Evolutionary conservation across 371 early-diverging fungal species (phyloP), one percentile per base, ranked within the genome.

Genomic region (Phascolomyces articulosus): DNA sequence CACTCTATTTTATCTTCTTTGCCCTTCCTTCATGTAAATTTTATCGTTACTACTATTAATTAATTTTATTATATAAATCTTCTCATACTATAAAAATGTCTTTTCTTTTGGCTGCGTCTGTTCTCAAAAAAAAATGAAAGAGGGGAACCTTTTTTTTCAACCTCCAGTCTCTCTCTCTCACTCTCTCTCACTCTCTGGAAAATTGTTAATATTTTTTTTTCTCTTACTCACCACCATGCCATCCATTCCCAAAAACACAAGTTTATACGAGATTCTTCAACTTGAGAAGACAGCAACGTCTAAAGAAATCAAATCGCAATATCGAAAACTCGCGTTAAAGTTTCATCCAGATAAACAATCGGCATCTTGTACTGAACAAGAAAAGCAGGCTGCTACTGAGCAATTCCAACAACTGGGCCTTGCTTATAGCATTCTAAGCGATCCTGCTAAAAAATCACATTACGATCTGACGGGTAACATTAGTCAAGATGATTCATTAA

Each of bases 351-450:
- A 96, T 69, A 96, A 95, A 65, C 89, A 91, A 60, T 68, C 83
- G 48, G 56, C 74, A 2, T 69, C 66, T 73, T 88, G 74, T 63
- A 87, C 72, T 28, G 89, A 90, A 24, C 66, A 79, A 20, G 93
- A 91, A 56, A 84, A 87, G 54, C 83, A 87, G 56, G 80, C 90
- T 69, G 92, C 91, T 68, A 91, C 90, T 15, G 83, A 86, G 26
- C 69, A 86, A 61, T 98, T 97, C 75, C 96, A 96, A 67, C 75
- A 84, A 18, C 67, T 98, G 4, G 89, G 92, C 1, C 79, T 87
- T 40, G 96, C 95, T 0, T 99, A 98, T 78, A 70, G 90, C 7
- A 83, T 98, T 0, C 84, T 99, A 23, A 87, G 87, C 21, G 95
- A 97, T 73, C 73, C 87, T 0, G 76, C 80, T 29, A 87, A 93